These are phyloP conservation scores for Elaeis guineensis DNA, from an alignment of 176 grass and related monocot species.

Conservation along the genomic window DNA sequence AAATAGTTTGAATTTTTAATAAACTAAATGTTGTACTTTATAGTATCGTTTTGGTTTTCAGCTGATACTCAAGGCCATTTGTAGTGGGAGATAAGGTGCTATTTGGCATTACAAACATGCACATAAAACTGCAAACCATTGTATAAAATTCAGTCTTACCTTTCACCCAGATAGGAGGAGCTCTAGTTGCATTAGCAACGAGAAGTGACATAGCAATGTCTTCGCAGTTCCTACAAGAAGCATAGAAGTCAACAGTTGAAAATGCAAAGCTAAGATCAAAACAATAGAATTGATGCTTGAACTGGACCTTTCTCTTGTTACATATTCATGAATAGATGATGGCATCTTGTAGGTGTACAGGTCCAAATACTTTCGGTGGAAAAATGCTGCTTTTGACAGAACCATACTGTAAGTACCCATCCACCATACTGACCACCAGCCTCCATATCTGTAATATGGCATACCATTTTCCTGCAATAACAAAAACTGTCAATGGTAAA, in stretches of 20 bases:
- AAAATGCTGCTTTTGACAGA: conserved; percentile 87
- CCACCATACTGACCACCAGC: conserved; percentile 99
- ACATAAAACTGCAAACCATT: too few relatives aligned
- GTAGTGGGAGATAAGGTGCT: too few relatives aligned
- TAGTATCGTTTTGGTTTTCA: too few relatives aligned
- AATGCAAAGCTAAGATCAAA: background rate
- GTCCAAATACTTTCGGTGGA: conserved; percentile 62
- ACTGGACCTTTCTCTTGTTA: conserved; percentile 3
- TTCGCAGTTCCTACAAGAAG: conserved; percentile 12
- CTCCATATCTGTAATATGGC: conserved; percentile 49
- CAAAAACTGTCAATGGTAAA: background rate
- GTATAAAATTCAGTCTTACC: background rate
- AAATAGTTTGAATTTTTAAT: too few relatives aligned
- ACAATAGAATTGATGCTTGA: too few relatives aligned
- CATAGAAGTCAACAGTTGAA: background rate
- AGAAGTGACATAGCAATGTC: conserved; percentile 20
- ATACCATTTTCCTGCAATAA: conserved; percentile 28
- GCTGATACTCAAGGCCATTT: too few relatives aligned
- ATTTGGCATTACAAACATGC: too few relatives aligned
- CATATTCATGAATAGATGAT: conserved; percentile 41
- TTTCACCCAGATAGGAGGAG: conserved; percentile 24
- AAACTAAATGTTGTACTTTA: too few relatives aligned
- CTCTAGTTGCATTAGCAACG: conserved; percentile 7
- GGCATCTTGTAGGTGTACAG: conserved; percentile 69
- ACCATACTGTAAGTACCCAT: conserved; percentile 87